Base-by-base conservation (phyloP, 352 stramenopile species). In the Pythium pyrilobum region DNA sequence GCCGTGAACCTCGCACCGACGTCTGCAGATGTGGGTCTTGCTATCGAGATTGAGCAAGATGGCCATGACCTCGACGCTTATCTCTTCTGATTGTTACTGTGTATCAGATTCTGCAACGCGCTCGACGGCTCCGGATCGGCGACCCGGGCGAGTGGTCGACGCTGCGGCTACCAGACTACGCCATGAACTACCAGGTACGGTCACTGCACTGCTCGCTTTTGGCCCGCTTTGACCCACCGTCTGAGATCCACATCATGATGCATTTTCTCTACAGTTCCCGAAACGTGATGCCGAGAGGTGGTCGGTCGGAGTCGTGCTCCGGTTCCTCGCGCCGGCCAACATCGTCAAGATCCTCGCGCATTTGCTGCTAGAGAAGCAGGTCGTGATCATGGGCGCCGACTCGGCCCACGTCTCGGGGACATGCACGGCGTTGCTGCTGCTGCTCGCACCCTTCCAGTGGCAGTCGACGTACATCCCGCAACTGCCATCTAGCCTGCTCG, bases 381-480 rank as follows among this genome's bases (percentile, higher is more conserved):
- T 94, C 15, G 71, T 84, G 4, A 78, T 94, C 50, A 85, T 89
- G 70, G 72, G 83, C 37, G 69, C 85, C 20, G 85, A 61, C 43
- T 76, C 80, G 0, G 68, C 83, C 10, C 81, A 83, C 21, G 69
- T 89, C 5, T 77, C 83, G 2, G 83, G 80, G 2, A 64, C 88
- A 0, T 92, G 78, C 38, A 86, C 83, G 0, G 83, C 78, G 2
- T 52, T 94, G 8, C 27, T 89, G 44, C 63, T 91, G 20, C 48
- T 94, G 8, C 57, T 94, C 5, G 55, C 79, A 24, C 83, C 83
- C n/a, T 94, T 88, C 52, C 81, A 90, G 66, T 94, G 83, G 81
- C 83, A 94, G 66, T 94, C 81, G 16, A 94, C 83, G 12, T 94
- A 91, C 37, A 94, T 94, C n/a, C 83, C 81, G 4, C 43, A 92